Evolutionary conservation across 192 early-diverging fungal species (phyloP), one percentile per base, ranked within the genome.

Genomic region (Rhizophlyctis rosea): DNA sequence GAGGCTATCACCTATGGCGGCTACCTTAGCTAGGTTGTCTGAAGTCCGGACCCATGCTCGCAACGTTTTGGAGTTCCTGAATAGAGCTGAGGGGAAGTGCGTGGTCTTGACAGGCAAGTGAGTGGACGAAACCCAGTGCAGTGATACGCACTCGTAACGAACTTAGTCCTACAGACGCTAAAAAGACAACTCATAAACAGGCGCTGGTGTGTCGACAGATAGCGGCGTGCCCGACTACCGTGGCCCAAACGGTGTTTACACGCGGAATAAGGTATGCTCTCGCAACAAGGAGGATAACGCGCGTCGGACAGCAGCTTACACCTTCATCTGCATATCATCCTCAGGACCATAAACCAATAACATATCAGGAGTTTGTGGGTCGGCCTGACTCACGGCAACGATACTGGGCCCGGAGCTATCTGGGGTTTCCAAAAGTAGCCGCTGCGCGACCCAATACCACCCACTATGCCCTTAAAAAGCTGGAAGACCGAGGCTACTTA

Each of bases 321-420:
- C 9, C 9, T 9, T 9, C 9, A 56, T 4, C 4, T 24, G 54
- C n/a, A 28, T 56, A 9, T 16, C 44, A 4, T 25, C 28, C 36
- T 18, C 36, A 56, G 54, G 83, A 85, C 47, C 92, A 92, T 70
- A 80, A 80, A 50, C 94, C 94, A n/a, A 90, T 94, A 58, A 84
- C 84, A 57, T 92, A 87, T 69, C 88, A 90, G 58, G 83, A 86
- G 64, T 83, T 92, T 59, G 65, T 86, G 7, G 49, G 69, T 25
- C 67, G 67, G 23, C 85, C 89, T 65, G 31, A 60, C 1, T 83
- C 76, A 32, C 72, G 92, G 3, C 91, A 90, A 61, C 81, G 95
- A 2, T 97, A 97, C 76, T 97, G 95, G 95, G 88, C 91, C 11
- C 82, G 95, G 4, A 88, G 87, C 13, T 93, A 86, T 71, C 75